A percentile compares a stretch with the other conserved stretches of the same genome.
Conservation (phyloP, 2,329 filamentous ascomycete genomes). For the Chrysoporthe austroafricana region DNA sequence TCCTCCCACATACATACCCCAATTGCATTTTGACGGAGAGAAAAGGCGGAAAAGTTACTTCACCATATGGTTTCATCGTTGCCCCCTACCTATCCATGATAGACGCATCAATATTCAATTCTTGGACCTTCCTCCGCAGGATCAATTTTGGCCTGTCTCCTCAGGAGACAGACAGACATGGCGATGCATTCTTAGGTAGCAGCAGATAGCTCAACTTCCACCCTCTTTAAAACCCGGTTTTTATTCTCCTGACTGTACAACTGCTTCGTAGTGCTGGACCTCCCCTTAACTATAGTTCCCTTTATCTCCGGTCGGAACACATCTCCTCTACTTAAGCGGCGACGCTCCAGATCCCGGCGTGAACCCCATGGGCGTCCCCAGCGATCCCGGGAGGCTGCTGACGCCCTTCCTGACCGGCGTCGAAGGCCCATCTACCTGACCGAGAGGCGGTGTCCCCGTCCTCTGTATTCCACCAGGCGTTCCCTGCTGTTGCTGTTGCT, state of each 20-base stretch:
- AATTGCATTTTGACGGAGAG: neutral
- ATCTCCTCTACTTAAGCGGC: constrained; percentile 13
- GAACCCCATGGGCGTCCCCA: constrained; percentile 21
- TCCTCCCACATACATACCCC: neutral
- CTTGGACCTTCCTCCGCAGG: neutral
- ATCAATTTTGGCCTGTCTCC: neutral
- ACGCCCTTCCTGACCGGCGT: constrained; percentile 24
- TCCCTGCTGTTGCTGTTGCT: constrained; percentile 9
- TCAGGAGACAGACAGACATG: neutral
- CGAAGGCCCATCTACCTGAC: constrained; percentile 21
- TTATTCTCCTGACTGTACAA: constrained; percentile 17
- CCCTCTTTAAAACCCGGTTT: neutral
- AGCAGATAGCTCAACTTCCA: neutral
- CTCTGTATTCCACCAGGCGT: neutral
- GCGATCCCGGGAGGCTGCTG: neutral
- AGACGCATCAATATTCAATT: neutral
- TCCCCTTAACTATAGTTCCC: neutral
- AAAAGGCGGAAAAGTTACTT: neutral
- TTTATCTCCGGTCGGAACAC: neutral
- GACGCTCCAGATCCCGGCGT: constrained; percentile 16
- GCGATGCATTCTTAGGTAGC: neutral
- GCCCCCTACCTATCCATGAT: neutral
- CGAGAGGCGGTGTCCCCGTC: constrained; percentile 18
- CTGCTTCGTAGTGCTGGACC: neutral
- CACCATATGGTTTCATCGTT: neutral